Base-by-base conservation (phyloP, 2,329 filamentous ascomycete species). In the Colletotrichum somersetense region DNA sequence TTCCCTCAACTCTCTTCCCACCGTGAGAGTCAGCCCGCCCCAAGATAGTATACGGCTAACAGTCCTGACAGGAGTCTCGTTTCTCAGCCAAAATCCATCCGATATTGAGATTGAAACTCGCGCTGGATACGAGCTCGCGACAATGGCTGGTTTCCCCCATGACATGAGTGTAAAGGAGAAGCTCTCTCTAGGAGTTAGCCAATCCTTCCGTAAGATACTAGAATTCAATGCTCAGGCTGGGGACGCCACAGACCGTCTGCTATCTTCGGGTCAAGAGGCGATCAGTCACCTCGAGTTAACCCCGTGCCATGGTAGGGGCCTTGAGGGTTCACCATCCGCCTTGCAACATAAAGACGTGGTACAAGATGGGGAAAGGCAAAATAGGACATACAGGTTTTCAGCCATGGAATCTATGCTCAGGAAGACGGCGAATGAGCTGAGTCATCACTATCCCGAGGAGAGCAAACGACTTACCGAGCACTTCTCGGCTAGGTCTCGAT, bases 121-220 rank as follows among this genome's bases (percentile, higher is more conserved):
- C 6, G 46, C 55, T 14, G 35, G 30, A 40, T 16, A 35, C 26
- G 20, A 55, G 5, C 55, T 71, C 5, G 50, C 64, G 18, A 62
- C 35, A 26, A 61, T 61, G 40, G 12, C 61, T 7, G 42, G 20
- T 5, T 62, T 71, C 33, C 46, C n/a, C 20, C 12, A 46, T 8
- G 30, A 44, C n/a, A 65, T 70, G 55, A 64, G 23, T 11, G 56
- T 66, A 11, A 48, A 52, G 38, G 66, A 72, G 20, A 72, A 62
- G 40, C 59, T 72, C 18, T 26, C 38, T 2, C 23, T 61, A 12
- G 70, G 70, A 7, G 2, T 62, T 11, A 33, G 50, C 11, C 20
- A 35, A 11, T 33, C 23, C 11, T 56, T 56, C 16, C 59, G 46
- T 6, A 50, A 26, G 46, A 48, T 2, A 3, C 30, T 26, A 14